Conservation (phyloP, 31 red algal species). For the Endocladia muricata region DNA sequence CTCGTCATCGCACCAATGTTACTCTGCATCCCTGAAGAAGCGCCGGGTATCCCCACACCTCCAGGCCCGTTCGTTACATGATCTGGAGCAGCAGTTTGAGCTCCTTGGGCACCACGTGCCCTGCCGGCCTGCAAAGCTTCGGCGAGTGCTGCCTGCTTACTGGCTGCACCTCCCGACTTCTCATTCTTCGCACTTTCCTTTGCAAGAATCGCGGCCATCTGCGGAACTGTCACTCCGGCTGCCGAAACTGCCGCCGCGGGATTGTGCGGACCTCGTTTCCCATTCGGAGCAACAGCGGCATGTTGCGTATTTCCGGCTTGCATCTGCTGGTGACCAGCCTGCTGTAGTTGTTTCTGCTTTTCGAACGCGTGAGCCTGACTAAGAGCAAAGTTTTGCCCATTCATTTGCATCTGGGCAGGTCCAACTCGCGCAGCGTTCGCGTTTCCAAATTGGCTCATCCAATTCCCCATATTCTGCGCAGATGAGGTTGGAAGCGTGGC, state of each 20-base stretch:
- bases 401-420: neutral
- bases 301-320: neutral
- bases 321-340: conserved; percentile 15
- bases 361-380: conserved; percentile 3
- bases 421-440: neutral
- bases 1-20: neutral
- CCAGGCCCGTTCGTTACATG: neutral
- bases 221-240: neutral
- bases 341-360: conserved; percentile 28
- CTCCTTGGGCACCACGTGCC: neutral
- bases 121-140: neutral
- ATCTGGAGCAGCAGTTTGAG: neutral
- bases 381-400: neutral
- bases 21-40: neutral
- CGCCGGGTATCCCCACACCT: neutral
- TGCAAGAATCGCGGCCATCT: conserved; percentile 3
- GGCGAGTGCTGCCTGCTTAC: conserved; percentile 7
- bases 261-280: neutral
- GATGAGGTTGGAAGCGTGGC: neutral
- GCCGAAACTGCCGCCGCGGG: neutral
- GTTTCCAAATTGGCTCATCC: conserved; percentile 31
- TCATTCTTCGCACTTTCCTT: conserved; percentile 8
- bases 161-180: neutral
- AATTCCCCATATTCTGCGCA: conserved; percentile 9
- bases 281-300: neutral